These are phyloP conservation scores for Cicer cuneatum DNA, from an alignment of 306 rosid species.

Conservation along the genomic window DNA sequence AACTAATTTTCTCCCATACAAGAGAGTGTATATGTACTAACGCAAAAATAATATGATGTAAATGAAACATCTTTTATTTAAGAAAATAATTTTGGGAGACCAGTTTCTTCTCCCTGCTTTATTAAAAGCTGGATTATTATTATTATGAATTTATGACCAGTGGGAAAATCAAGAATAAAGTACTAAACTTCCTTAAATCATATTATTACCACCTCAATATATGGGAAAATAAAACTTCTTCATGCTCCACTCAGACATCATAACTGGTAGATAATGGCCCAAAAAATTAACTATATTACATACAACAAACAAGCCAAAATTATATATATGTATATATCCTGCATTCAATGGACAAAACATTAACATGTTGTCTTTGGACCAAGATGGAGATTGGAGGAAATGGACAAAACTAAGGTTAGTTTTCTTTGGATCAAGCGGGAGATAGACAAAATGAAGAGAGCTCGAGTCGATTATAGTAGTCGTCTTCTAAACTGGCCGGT, in stretches of 20 bases:
- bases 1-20: not conserved
- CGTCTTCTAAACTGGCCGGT: constrained; percentile 66
- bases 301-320: constrained; percentile 39
- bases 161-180: constrained; percentile 29
- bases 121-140: constrained; percentile 16
- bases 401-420: constrained; percentile 34
- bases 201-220: constrained; percentile 37
- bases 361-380: constrained; percentile 31
- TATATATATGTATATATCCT: not conserved
- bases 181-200: constrained; percentile 8
- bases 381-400: constrained; percentile 6
- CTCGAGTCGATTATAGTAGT: constrained; percentile 36
- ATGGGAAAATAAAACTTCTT: constrained; percentile 38
- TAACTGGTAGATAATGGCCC: constrained; percentile 30
- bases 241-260: constrained; percentile 42
- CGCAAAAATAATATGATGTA: not conserved
- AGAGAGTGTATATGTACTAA: not conserved
- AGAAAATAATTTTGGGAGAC: no score
- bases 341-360: constrained; percentile 39
- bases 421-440: constrained; percentile 37
- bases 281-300: constrained; percentile 44
- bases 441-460: constrained; percentile 20
- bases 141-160: not conserved
- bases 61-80: not conserved
- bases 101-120: constrained; percentile 1